These are phyloP conservation scores for Elaeis guineensis DNA, from an alignment of 176 grass and related monocot species.

Conservation along the genomic window DNA sequence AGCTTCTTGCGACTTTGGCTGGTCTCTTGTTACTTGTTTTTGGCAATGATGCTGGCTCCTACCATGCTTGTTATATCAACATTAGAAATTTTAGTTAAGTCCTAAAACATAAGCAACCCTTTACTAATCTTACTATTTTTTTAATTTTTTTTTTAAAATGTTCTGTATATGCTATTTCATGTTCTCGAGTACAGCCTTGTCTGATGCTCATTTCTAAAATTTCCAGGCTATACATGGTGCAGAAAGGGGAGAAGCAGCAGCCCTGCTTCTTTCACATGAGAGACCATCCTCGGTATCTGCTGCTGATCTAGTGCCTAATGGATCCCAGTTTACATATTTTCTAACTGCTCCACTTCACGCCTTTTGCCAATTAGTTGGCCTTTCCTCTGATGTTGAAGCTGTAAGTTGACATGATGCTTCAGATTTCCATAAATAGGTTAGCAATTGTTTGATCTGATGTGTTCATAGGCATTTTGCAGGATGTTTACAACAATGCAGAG, in stretches of 20 bases:
- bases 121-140: background rate
- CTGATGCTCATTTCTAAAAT: conserved; percentile 12
- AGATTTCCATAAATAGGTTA: background rate
- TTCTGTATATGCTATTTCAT: background rate
- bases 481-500: conserved; percentile 53
- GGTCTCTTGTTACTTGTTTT: too few relatives aligned
- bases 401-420: conserved; percentile 34
- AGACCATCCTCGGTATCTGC: conserved; percentile 37
- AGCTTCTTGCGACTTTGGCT: too few relatives aligned
- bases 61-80: too few relatives aligned
- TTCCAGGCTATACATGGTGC: conserved; percentile 70
- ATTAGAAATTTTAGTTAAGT: too few relatives aligned
- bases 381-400: conserved; percentile 53
- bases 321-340: conserved; percentile 93
- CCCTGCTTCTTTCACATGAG: conserved; percentile 81
- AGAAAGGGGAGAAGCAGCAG: conserved; percentile 73
- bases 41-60: too few relatives aligned
- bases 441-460: conserved; percentile 2
- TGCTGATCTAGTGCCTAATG: conserved; percentile 39
- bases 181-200: background rate
- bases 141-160: too few relatives aligned
- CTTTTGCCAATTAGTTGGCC: conserved; percentile 80
- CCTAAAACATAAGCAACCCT: too few relatives aligned
- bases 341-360: conserved; percentile 93
- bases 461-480: conserved; percentile 36